These are phyloP conservation scores for Paramecium biaurelia DNA, from an alignment of 73 alveolate genomes.

Conservation along the genomic window DNA sequence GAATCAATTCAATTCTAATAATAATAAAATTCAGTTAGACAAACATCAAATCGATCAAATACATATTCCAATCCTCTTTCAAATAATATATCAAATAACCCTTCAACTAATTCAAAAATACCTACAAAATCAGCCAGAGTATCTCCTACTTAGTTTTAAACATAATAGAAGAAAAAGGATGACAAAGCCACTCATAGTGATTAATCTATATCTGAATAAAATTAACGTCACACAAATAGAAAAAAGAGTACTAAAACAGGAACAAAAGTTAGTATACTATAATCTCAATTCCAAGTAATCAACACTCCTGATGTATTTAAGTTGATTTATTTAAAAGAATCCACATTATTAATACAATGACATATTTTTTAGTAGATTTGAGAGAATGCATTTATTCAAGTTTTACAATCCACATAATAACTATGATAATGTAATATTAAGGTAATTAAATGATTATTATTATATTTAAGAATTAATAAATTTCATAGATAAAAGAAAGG, in stretches of 20 bases:
- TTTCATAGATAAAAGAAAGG: neutral
- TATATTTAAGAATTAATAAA: neutral
- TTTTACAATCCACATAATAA: neutral
- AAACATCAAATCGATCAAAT: conserved; percentile 28
- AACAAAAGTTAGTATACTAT: conserved; percentile 40
- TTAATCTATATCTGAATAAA: conserved; percentile 3
- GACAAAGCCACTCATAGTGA: conserved; percentile 9
- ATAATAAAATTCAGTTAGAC: conserved; percentile 3
- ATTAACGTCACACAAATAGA: neutral
- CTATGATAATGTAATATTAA: neutral
- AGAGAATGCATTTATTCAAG: conserved; percentile 23
- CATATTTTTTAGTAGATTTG: neutral
- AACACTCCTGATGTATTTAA: conserved; percentile 21
- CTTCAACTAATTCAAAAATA: neutral
- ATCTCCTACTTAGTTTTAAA: conserved; percentile 26
- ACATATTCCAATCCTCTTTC: conserved; percentile 45
- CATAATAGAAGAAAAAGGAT: neutral
- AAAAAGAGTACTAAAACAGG: conserved; percentile 52
- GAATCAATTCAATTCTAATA: neutral
- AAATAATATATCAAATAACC: neutral
- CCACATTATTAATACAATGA: neutral
- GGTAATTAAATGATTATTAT: neutral
- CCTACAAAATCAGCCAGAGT: conserved; percentile 24
- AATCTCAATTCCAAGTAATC: neutral
- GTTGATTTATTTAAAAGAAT: neutral